Evolutionary conservation across 2,329 filamentous ascomycete genomes (phyloP), one percentile per base, ranked within the genome.

Genomic region (Botrytis galanthina): DNA sequence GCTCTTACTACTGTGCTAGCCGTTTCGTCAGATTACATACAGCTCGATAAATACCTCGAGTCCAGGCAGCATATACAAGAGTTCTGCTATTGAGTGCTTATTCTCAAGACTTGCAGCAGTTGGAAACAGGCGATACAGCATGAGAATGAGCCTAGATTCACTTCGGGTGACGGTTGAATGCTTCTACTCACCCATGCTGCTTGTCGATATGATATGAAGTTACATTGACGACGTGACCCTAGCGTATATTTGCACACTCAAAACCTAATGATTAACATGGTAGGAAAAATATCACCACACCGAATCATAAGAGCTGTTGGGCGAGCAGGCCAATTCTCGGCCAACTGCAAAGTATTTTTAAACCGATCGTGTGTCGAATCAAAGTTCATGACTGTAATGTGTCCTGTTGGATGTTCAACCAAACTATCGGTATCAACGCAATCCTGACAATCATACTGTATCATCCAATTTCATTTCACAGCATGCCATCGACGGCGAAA

Each of bases 341-440:
- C 46, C 51, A n/a, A 39, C 7, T 54, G 26, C 16, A 29, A 26
- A 39, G 12, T 29, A n/a, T 39, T 44, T 26, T 54, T 29, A 54
- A 2, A 54, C 22, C 26, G 14, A 12, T 26, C 9, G 14, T 46
- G 1, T 54, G 32, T 54, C 35, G 51, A 35, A 20, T 54, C 44
- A 54, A 54, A 16, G 35, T 29, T 29, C 9, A 66, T 35, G 5
- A n/a, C 62, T 20, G 7, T 35, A 29, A 3, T 35, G 46, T 29
- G 26, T 54, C 20, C 16, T 67, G 18, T 26, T 29, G 32, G 9
- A 22, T 39, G 22, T 22, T 39, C 14, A 67, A 67, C 64, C 26
- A 54, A 54, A 67, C 64, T 67, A 35, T 37, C 22, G 64, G 64
- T 67, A 67, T 67, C 46, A 67, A 20, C 46, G 14, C 16, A n/a